Evolutionary conservation across 2,329 filamentous ascomycete species (phyloP).

Genomic region (Microdochium bolleyi): DNA sequence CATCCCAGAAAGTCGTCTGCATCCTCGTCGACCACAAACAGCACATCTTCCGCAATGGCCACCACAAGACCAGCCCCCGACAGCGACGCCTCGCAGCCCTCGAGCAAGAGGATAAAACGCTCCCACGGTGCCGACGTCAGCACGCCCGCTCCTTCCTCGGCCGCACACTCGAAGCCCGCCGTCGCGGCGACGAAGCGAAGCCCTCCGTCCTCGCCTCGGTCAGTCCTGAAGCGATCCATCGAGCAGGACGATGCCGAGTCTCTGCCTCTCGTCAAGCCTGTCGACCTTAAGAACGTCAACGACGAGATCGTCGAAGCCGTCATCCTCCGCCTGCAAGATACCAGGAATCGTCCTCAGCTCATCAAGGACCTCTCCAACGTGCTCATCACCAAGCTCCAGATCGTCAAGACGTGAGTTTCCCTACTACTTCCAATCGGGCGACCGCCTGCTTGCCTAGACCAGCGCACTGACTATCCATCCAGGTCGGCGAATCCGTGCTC

Average conservation of each 20-base stretch:
- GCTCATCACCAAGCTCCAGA: conserved; percentile 66
- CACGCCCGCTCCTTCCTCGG: conserved; percentile 18
- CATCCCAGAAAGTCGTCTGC: conserved; percentile 31
- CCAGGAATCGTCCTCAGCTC: conserved; percentile 84
- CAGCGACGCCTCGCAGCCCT: conserved; percentile 22
- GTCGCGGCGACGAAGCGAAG: conserved; percentile 42
- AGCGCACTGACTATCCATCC: conserved; percentile 14
- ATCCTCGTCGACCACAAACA: conserved; percentile 14
- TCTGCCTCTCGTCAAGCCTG: conserved; percentile 33
- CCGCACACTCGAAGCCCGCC: conserved; percentile 18
- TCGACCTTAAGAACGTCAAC: conserved; percentile 78
- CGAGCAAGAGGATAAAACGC: conserved; percentile 67
- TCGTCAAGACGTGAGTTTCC: conserved; percentile 79
- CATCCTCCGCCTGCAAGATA: conserved; percentile 80
- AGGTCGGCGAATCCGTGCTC: conserved; percentile 95
- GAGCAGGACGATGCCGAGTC: conserved; percentile 30
- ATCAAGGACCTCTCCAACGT: conserved; percentile 88
- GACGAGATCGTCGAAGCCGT: conserved; percentile 93
- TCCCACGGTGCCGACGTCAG: conserved; percentile 47
- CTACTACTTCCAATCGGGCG: conserved; percentile 5
- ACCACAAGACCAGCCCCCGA: conserved; percentile 19
- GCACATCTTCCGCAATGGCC: conserved; percentile 19
- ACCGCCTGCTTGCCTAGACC: conserved; percentile 1
- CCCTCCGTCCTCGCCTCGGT: conserved; percentile 71
- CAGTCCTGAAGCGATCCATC: conserved; percentile 36